Evolutionary conservation across 495 filamentous ascomycete species (phyloP).

Genomic region (Xylaria grammica): DNA sequence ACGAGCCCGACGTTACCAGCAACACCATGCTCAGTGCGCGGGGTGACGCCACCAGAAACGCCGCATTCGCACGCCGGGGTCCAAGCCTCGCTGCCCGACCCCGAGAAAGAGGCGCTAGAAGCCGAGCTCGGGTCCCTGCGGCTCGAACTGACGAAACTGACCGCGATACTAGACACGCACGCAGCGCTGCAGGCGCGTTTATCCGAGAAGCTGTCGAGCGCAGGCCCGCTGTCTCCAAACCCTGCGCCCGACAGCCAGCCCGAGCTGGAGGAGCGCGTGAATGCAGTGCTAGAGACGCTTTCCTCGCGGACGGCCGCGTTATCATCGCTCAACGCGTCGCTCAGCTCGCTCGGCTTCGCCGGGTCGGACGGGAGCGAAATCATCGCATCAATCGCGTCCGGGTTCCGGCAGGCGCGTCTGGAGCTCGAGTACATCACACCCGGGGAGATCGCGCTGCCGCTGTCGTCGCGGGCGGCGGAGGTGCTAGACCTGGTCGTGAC

Average conservation of each 20-base stretch:
- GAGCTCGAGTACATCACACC: conserved; percentile 70
- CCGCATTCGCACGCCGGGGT: conserved; percentile 45
- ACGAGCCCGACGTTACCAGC: conserved; percentile 46
- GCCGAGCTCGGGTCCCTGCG: conserved; percentile 46
- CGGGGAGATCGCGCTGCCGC: conserved; percentile 59
- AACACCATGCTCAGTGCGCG: conserved; percentile 29
- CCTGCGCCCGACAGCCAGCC: neutral
- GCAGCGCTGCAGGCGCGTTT: conserved; percentile 38
- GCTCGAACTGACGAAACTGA: conserved; percentile 46
- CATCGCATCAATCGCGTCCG: conserved; percentile 53
- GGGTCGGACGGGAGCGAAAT: conserved; percentile 54
- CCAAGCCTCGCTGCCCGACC: conserved; percentile 47
- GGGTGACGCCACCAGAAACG: conserved; percentile 37
- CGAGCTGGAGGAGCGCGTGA: conserved; percentile 44
- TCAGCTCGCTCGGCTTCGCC: conserved; percentile 61
- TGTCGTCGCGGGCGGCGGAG: conserved; percentile 50
- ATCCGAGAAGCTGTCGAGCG: conserved; percentile 35
- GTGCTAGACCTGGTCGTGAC: conserved; percentile 51
- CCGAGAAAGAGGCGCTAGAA: conserved; percentile 48
- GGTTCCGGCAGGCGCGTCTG: conserved; percentile 69
- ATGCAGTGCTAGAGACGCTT: conserved; percentile 40
- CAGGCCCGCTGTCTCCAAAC: neutral
- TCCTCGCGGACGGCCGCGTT: conserved; percentile 48
- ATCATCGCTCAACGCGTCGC: conserved; percentile 37
- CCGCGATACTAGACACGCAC: conserved; percentile 45